These are phyloP conservation scores for Phytopythium vexans DNA, from an alignment of 352 stramenopile genomes.

Conservation along the genomic window DNA sequence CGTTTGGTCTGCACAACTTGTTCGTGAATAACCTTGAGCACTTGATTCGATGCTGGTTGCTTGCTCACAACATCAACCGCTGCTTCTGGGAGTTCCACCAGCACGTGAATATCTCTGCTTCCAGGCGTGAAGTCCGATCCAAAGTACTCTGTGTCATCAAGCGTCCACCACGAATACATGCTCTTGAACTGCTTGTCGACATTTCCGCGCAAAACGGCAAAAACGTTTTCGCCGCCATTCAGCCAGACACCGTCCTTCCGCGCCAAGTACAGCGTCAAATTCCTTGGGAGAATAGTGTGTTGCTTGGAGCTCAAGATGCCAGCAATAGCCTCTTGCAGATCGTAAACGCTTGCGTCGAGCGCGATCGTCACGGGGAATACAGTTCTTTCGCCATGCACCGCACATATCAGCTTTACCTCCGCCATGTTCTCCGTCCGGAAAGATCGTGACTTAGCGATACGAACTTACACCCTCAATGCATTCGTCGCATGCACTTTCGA, in stretches of 20 bases:
- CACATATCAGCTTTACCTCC: constrained; percentile 12
- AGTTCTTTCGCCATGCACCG: constrained; percentile 13
- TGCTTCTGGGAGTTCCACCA: constrained; percentile 18
- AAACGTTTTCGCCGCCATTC: constrained; percentile 3
- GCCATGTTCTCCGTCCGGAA: constrained; percentile 13
- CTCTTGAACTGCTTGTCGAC: constrained; percentile 11
- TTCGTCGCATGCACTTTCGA: too few relatives aligned
- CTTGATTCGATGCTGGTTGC: too few relatives aligned
- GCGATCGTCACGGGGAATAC: constrained; percentile 13
- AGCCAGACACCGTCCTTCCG: constrained; percentile 9
- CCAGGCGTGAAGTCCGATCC: constrained; percentile 11
- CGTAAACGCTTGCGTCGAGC: constrained; percentile 6
- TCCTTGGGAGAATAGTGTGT: not conserved
- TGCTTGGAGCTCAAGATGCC: not conserved
- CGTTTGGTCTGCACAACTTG: too few relatives aligned
- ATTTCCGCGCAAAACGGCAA: constrained; percentile 3
- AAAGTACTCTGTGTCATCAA: constrained; percentile 8
- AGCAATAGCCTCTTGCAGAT: constrained; percentile 8
- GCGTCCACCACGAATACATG: constrained; percentile 5
- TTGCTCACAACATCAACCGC: too few relatives aligned
- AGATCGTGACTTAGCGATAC: constrained; percentile 7
- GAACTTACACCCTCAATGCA: too few relatives aligned
- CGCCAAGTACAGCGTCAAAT: constrained; percentile 9
- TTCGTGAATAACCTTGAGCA: too few relatives aligned
- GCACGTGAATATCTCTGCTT: too few relatives aligned